Base-by-base conservation (phyloP, 805 yeast genomes). In the Ogataea siamensis region DNA sequence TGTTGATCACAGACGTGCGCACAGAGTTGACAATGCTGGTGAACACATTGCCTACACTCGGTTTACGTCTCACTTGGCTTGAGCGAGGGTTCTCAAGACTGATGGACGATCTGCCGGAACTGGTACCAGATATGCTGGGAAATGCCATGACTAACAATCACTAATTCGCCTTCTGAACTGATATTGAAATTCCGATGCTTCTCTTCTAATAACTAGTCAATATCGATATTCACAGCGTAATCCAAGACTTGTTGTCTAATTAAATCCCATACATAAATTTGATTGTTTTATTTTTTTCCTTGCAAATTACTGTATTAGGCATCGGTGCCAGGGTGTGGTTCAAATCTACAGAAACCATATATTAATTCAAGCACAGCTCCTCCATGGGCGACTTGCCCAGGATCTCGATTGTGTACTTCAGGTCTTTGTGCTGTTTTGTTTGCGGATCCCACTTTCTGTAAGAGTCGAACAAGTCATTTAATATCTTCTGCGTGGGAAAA, bases 391-490 rank as follows among this genome's bases (percentile, higher is more conserved):
- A 32, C 35, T 46, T 46, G 5, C 40, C 53, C 22, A 64, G 43
- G 2, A 58, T 56, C 27, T 60, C 51, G 54, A 69, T 46, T 40
- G 67, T 47, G 50, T 83, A 85, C 59, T 83, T 84, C 51, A 91
- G 70, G 32, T 88, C 96, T 53, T 83, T 87, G 54, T 83, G 64
- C n/a, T 71, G 75, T 58, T 87, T 87, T 1, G 81, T 71, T 30
- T 76, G 84, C 0, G 98, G 96, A 23, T 75, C 75, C 99, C 98
- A 93, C 11, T 64, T 60, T 35, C 77, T 83, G 57, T 82, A 91
- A 50, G 80, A 80, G 14, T 70, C 70, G 39, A 81, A 72, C 53
- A 50, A 56, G 55, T 47, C 62, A 30, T 37, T 55, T 37, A 46
- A 52, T 39, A 87, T 60, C 29, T 68, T 67, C 14, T 66, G 55